Conservation (phyloP, 305 asterid genomes). For the Fraxinus albicans region DNA sequence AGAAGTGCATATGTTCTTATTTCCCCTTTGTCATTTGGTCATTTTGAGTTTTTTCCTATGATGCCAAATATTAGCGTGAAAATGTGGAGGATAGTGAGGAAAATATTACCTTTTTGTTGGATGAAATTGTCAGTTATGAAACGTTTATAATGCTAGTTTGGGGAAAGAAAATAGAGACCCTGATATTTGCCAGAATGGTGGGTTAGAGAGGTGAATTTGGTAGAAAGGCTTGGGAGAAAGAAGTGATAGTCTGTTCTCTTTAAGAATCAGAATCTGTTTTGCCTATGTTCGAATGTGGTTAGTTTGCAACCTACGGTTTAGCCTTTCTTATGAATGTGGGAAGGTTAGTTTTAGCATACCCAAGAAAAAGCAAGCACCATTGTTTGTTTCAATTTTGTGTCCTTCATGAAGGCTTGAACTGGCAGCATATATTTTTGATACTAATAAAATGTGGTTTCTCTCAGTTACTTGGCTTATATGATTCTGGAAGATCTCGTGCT, state of each 20-base stretch:
- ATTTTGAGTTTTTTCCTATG: neutral
- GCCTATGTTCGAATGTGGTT: neutral
- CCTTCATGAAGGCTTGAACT: slow-evolving; percentile 6
- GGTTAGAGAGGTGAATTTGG: slow-evolving; percentile 1
- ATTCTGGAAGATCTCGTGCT: slow-evolving; percentile 69
- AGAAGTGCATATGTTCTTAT: neutral
- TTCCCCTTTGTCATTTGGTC: neutral
- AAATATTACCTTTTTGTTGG: slow-evolving; percentile 3
- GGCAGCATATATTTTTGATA: slow-evolving; percentile 23
- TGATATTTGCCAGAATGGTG: slow-evolving; percentile 7
- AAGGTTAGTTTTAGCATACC: slow-evolving; percentile 7
- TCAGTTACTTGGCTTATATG: slow-evolving; percentile 85
- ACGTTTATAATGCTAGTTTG: neutral
- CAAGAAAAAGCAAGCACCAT: slow-evolving; percentile 3
- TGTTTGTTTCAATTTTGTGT: slow-evolving; percentile 15
- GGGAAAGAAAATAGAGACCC: slow-evolving; percentile 9
- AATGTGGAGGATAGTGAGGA: slow-evolving; percentile 11
- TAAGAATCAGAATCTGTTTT: slow-evolving; percentile 4
- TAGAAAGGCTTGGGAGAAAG: slow-evolving; percentile 1
- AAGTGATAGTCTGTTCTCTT: slow-evolving; percentile 15
- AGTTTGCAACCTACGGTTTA: neutral
- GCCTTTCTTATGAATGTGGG: slow-evolving; percentile 15
- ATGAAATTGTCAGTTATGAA: neutral
- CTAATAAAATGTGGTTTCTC: slow-evolving; percentile 32
- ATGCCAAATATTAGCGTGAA: neutral